phyloP scores from a whole-genome alignment of 495 filamentous ascomycete species.

The Daldinia concentrica region DNA sequence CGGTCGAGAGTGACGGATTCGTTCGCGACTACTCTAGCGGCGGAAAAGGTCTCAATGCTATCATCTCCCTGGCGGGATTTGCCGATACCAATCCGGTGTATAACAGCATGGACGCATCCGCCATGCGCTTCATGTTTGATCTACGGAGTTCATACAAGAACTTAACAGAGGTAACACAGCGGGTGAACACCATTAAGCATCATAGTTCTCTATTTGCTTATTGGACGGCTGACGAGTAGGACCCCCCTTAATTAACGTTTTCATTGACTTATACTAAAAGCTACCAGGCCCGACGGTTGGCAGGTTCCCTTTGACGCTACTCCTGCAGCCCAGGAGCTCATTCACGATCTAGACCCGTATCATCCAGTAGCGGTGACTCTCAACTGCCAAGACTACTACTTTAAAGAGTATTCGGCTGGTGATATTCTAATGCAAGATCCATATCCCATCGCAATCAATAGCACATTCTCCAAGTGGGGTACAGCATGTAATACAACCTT shows the following conservation, averaged over 20 bases:
- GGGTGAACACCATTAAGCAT: slow-evolving; percentile 62
- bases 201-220: slow-evolving; percentile 68
- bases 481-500: slow-evolving; percentile 71
- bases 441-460: slow-evolving; percentile 72
- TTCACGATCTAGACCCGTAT: slow-evolving; percentile 70
- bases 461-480: slow-evolving; percentile 58
- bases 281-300: slow-evolving; percentile 67
- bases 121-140: slow-evolving; percentile 72
- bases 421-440: slow-evolving; percentile 74
- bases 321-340: slow-evolving; percentile 48
- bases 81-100: slow-evolving; percentile 59
- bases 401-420: slow-evolving; percentile 65
- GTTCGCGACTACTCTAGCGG: slow-evolving; percentile 64
- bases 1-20: slow-evolving; percentile 48
- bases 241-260: neutral
- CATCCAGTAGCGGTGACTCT: slow-evolving; percentile 72
- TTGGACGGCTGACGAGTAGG: slow-evolving; percentile 72
- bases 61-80: slow-evolving; percentile 52
- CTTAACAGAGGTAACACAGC: slow-evolving; percentile 58
- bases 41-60: slow-evolving; percentile 55
- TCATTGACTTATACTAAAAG: neutral
- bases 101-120: slow-evolving; percentile 62
- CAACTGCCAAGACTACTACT: slow-evolving; percentile 78
- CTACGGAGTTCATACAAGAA: slow-evolving; percentile 71
- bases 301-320: slow-evolving; percentile 64